These are phyloP conservation scores for Ophioceras dolichostomum DNA, from an alignment of 2,329 filamentous ascomycete genomes.

Conservation along the genomic window DNA sequence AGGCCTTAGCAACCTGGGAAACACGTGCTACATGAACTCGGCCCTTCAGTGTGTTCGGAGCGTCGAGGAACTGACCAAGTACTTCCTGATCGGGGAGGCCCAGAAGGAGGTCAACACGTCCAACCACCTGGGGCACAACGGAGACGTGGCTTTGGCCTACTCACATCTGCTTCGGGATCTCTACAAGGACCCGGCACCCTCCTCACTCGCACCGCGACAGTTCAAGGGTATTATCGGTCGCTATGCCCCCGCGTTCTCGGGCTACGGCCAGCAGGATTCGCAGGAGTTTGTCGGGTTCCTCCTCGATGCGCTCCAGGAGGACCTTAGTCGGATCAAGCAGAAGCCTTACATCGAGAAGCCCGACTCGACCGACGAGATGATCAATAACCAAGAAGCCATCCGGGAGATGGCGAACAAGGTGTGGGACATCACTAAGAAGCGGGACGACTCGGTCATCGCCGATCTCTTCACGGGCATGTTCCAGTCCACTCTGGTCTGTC, in stretches of 20 bases:
- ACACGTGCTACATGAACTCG: conserved; percentile 99
- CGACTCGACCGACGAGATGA: conserved; percentile 93
- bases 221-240: conserved; percentile 77
- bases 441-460: conserved; percentile 90
- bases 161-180: conserved; percentile 64
- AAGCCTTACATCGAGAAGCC: conserved; percentile 98
- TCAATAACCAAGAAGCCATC: conserved; percentile 69
- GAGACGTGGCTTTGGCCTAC: conserved; percentile 78
- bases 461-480: conserved; percentile 97
- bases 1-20: conserved; percentile 81
- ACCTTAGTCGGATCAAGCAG: conserved; percentile 83
- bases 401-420: conserved; percentile 76
- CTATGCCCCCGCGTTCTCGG: conserved; percentile 76
- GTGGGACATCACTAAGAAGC: conserved; percentile 81
- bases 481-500: conserved; percentile 93
- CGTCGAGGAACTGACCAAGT: conserved; percentile 85
- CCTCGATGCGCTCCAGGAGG: conserved; percentile 88
- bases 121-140: conserved; percentile 78
- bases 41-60: conserved; percentile 89
- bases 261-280: conserved; percentile 92
- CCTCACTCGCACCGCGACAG: conserved; percentile 63
- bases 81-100: conserved; percentile 69
- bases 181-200: conserved; percentile 53
- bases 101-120: conserved; percentile 70
- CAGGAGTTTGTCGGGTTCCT: conserved; percentile 95